Evolutionary conservation across 768 basidiomycete species (phyloP).

Genomic region (Suillus clintonianus): DNA sequence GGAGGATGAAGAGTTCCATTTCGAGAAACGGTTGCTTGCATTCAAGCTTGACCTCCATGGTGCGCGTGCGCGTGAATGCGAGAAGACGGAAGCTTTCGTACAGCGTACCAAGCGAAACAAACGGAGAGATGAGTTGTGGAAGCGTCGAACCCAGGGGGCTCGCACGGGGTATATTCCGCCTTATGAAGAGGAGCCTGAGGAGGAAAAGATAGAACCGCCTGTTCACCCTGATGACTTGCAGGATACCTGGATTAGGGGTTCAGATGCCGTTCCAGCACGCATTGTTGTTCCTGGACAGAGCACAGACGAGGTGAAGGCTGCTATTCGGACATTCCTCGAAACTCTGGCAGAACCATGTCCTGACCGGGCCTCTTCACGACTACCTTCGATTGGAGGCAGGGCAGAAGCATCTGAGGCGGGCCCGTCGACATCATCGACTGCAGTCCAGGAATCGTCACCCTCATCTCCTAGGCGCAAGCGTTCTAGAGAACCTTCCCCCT

Average conservation of each 20-base stretch:
- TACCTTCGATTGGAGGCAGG: neutral
- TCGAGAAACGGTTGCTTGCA: constrained; percentile 59
- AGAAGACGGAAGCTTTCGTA: constrained; percentile 32
- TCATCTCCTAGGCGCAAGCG: constrained; percentile 1
- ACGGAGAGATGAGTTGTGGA: constrained; percentile 25
- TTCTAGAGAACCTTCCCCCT: constrained; percentile 2
- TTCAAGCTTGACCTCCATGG: constrained; percentile 51
- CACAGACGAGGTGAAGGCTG: constrained; percentile 18
- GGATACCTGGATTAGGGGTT: constrained; percentile 35
- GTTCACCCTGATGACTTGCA: constrained; percentile 35
- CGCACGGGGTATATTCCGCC: constrained; percentile 31
- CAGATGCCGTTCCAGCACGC: constrained; percentile 35
- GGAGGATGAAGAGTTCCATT: constrained; percentile 40
- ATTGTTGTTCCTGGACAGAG: constrained; percentile 41
- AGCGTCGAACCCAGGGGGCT: constrained; percentile 28
- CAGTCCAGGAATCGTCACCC: neutral
- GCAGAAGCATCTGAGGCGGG: neutral
- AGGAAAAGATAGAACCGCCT: constrained; percentile 34
- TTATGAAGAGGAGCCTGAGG: constrained; percentile 31
- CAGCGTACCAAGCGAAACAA: constrained; percentile 32
- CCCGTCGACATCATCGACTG: neutral
- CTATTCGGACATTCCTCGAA: constrained; percentile 21
- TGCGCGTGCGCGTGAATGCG: constrained; percentile 36
- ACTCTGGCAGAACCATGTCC: constrained; percentile 15
- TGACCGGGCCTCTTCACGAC: neutral